These are phyloP conservation scores for Aspergillus terreus DNA, from an alignment of 2,329 filamentous ascomycete species.

Conservation along the genomic window DNA sequence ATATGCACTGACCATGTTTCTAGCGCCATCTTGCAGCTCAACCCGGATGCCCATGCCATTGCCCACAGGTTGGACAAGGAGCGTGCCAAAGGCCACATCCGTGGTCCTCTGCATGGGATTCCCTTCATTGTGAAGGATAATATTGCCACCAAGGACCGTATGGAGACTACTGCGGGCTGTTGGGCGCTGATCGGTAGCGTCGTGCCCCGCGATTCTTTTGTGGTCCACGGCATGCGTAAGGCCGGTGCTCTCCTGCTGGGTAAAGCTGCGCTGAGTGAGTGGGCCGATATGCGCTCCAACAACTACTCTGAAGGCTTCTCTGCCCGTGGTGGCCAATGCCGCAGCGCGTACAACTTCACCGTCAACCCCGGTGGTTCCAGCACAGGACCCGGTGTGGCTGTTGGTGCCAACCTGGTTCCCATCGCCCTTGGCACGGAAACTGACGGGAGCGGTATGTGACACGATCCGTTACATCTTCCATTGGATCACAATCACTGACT, in stretches of 20 bases:
- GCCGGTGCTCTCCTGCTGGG: constrained; percentile 68
- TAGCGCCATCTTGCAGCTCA: constrained; percentile 57
- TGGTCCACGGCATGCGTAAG: constrained; percentile 58
- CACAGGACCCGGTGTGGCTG: constrained; percentile 62
- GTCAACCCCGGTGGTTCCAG: constrained; percentile 66
- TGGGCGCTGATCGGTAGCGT: constrained; percentile 63
- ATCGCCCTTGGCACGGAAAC: constrained; percentile 73
- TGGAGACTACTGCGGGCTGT: constrained; percentile 71
- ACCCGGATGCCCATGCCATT: constrained; percentile 64
- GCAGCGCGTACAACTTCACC: constrained; percentile 66
- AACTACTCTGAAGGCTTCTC: constrained; percentile 67
- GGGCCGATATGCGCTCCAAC: constrained; percentile 68
- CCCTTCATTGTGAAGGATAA: constrained; percentile 70
- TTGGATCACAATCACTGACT: too few species aligned
- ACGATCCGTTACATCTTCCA: background rate
- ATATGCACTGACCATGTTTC: background rate
- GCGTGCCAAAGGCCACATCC: constrained; percentile 51
- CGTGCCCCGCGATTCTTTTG: constrained; percentile 64
- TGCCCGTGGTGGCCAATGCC: constrained; percentile 59
- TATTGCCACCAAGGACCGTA: constrained; percentile 63
- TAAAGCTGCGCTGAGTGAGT: constrained; percentile 68
- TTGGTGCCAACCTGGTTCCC: constrained; percentile 59
- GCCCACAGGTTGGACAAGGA: constrained; percentile 60
- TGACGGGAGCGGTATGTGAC: constrained; percentile 55
- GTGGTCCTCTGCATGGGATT: constrained; percentile 70